phyloP scores from a whole-genome alignment of 2,329 filamentous ascomycete species.

The Diaporthe batatas region DNA sequence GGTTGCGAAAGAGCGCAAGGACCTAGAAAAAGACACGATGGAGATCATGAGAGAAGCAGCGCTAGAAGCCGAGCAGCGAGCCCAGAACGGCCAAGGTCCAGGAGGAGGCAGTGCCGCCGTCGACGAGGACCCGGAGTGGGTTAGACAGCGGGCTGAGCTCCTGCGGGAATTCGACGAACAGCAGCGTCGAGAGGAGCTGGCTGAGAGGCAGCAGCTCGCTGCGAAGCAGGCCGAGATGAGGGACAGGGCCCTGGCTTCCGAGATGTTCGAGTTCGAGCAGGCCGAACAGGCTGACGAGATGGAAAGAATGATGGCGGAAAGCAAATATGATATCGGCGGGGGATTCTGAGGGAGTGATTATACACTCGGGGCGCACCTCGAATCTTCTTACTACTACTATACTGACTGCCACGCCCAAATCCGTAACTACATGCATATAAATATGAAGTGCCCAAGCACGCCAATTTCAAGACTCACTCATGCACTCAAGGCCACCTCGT shows the following conservation, averaged over 20 bases:
- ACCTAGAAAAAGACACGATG: slow-evolving; percentile 46
- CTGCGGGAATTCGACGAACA: slow-evolving; percentile 32
- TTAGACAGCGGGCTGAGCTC: slow-evolving; percentile 30
- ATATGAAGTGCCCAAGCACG: slow-evolving; percentile 15
- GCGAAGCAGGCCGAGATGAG: slow-evolving; percentile 30
- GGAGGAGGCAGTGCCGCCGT: neutral
- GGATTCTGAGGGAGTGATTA: slow-evolving; percentile 34
- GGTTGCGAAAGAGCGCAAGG: slow-evolving; percentile 43
- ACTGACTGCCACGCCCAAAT: neutral
- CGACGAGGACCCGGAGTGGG: neutral
- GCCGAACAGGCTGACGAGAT: slow-evolving; percentile 36
- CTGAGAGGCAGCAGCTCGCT: neutral
- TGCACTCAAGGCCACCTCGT: neutral
- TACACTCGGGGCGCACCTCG: slow-evolving; percentile 8
- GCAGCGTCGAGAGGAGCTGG: slow-evolving; percentile 21
- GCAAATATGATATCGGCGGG: slow-evolving; percentile 11
- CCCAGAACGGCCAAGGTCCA: neutral
- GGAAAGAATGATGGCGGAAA: slow-evolving; percentile 37
- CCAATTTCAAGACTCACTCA: neutral
- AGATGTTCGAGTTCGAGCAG: slow-evolving; percentile 11
- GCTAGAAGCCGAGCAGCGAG: slow-evolving; percentile 45
- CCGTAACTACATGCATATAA: slow-evolving; percentile 2
- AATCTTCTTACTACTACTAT: neutral
- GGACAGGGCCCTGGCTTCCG: slow-evolving; percentile 35
- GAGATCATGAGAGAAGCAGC: slow-evolving; percentile 51